Base-by-base conservation (phyloP, 768 basidiomycete species). In the Psilocybe subaeruginosa region DNA sequence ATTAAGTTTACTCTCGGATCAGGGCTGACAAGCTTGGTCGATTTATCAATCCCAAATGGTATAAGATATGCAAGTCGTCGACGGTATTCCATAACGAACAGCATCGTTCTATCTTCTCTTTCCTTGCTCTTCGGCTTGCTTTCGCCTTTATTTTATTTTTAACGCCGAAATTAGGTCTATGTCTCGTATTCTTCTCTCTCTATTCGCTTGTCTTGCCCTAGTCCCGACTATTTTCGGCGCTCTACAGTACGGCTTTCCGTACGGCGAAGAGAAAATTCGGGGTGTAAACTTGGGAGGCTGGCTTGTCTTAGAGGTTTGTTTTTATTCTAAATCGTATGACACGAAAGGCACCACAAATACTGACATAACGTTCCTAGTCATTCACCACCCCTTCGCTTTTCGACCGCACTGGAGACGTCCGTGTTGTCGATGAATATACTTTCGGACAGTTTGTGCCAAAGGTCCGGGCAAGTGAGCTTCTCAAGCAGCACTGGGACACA, bases 401-500 rank as follows among this genome's bases (percentile, higher is more conserved):
- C 35, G 61, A 65, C 7, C 47, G 46, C 16, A 59, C 64, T 3
- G 54, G 54, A 29, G 61, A 65, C 31, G 37, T 27, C 19, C 61
- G 61, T 5, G 30, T 62, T 45, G 50, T 56, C n/a, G 64, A 65
- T 31, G 64, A 65, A 55, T 65, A 60, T 30, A 62, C 61, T 30
- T 65, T 59, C 29, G 37, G 64, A 27, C 39, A 35, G n/a, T 63
- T 61, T 47, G 60, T 56, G 47, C 29, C 49, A 39, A 58, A 48
- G 29, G 31, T 48, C 5, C 16, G 35, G 17, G 53, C 51, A 5
- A 19, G 11, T 7, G 31, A 31, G 14, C 31, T 33, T 1, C 76
- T 93, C 35, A 76, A 82, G 64, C 71, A 79, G 29, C 92, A 93
- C 72, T 93, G 91, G 90, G 74, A 89, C 60, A 85, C 85, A 0